Base-by-base conservation (phyloP, 1,284 basidiomycete species). In the Cutaneotrichosporon mucoides region DNA sequence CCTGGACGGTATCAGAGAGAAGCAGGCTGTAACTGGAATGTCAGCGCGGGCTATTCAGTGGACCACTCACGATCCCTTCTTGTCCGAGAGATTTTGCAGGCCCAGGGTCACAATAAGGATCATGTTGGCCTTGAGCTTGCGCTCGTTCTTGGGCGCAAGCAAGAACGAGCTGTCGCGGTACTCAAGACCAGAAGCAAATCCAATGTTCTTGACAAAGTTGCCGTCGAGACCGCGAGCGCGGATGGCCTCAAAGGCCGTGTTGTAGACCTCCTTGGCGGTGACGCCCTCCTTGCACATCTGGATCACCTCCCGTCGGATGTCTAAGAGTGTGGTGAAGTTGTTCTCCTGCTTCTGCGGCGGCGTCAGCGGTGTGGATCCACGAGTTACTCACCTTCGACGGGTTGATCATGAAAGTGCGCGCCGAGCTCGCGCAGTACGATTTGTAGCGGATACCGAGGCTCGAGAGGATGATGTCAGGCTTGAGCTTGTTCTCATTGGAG, bases 341-440 rank as follows among this genome's bases (percentile, higher is more conserved):
- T 83, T 82, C 80, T 95, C 90, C 87, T 96, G 93, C 64, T 89
- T 86, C 90, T 24, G 24, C 24, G 24, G 3, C 24, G 24, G 24
- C 24, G 24, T 24, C 24, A 24, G 24, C 24, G 24, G 24, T 24
- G 24, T 24, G 24, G 24, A 24, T 24, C 24, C 24, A 24, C 24
- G 24, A 3, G 24, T 2, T 24, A 24, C 24, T 24, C 24, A 24
- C 24, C 24, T 89, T 88, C 66, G 87, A 88, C 2, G 95, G 94
- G 74, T 95, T 92, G 50, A 98, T 92, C 69, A 97, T 90, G 76
- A 95, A 94, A 3, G 92, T 97, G 46, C 95, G 84, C 9, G 89
- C 92, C 63, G 97, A 84, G 75, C 93, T 95, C 37, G 89, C 86
- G 72, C 91, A 93, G 74, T 98, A 98, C 9, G 87, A 89, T 72